Evolutionary conservation across 78 protist species (phyloP), one percentile per base, ranked within the genome.

Genomic region (Dictyostelium capitatum): DNA sequence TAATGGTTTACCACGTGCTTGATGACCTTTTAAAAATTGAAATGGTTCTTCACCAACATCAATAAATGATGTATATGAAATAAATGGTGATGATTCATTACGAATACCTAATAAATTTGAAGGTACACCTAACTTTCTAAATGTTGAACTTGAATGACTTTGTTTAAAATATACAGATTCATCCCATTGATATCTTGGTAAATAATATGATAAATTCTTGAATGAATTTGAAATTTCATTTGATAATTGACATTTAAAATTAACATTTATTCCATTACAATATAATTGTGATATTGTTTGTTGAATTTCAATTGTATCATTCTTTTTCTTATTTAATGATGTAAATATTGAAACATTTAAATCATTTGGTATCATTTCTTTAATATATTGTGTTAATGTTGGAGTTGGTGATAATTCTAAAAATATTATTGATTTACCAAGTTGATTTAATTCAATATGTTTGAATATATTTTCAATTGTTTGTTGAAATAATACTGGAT

Each of bases 161-260:
- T 37, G 43, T 37, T 37, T 37, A 2, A 37, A 37, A 37, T 37
- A 37, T 37, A 37, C 28, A 19, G 43, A 37, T 37, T 37, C 43
- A 53, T 82, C 89, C 79, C 79, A 82, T 82, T 82, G 89, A 37
- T 82, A 82, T 37, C 46, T 46, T 65, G 89, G 89, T 2, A 64
- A 59, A 10, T 6, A 20, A 53, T 10, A 23, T n/a, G 12, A n/a
- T 1, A 64, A 2, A 37, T 37, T 2, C 2, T 37, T 37, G 2
- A 25, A 64, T 12, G 14, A 7, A 30, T 30, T 37, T 54, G 14
- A 4, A 37, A 19, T 0, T 74, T 23, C 23, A 46, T 56, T 17
- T 9, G 12, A 69, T 30, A 82, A 30, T 65, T 69, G 80, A 37
- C 59, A 65, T 30, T 46, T 28, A 53, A 69, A 82, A 53, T 69